A percentile compares a stretch with the other conserved stretches of the same genome.
phyloP scores from a whole-genome alignment of 2,329 filamentous ascomycete genomes.

The Apiospora marii region DNA sequence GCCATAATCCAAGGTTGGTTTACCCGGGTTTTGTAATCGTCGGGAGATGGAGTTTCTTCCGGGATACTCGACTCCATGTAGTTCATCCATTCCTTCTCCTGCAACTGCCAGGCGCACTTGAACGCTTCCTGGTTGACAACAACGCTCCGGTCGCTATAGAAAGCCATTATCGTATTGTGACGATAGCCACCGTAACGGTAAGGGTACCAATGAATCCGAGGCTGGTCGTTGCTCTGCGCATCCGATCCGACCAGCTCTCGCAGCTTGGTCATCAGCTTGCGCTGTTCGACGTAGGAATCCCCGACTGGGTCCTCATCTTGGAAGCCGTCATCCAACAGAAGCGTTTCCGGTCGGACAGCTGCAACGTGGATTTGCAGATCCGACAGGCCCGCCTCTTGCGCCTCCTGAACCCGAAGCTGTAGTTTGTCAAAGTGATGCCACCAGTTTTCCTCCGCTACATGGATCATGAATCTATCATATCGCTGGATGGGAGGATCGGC shows the following conservation, averaged over 20 bases:
- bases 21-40: too few relatives aligned
- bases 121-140: not conserved
- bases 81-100: not conserved
- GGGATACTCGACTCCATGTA: slow-evolving; percentile 2
- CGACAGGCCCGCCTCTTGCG: not conserved
- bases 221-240: not conserved
- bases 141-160: not conserved
- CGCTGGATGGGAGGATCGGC: not conserved
- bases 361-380: not conserved
- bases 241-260: not conserved
- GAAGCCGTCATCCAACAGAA: not conserved
- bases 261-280: not conserved
- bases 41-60: slow-evolving; percentile 30
- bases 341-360: not conserved
- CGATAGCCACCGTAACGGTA: not conserved
- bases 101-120: not conserved
- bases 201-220: not conserved
- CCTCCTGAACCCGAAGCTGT: not conserved
- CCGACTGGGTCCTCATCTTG: not conserved
- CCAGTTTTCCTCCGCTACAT: not conserved
- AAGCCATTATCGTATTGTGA: not conserved
- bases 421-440: not conserved
- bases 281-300: not conserved
- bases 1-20: too few relatives aligned
- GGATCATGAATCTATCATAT: not conserved